These are phyloP conservation scores for Dendrobium nobile DNA, from an alignment of 106 monocot species.

Conservation along the genomic window DNA sequence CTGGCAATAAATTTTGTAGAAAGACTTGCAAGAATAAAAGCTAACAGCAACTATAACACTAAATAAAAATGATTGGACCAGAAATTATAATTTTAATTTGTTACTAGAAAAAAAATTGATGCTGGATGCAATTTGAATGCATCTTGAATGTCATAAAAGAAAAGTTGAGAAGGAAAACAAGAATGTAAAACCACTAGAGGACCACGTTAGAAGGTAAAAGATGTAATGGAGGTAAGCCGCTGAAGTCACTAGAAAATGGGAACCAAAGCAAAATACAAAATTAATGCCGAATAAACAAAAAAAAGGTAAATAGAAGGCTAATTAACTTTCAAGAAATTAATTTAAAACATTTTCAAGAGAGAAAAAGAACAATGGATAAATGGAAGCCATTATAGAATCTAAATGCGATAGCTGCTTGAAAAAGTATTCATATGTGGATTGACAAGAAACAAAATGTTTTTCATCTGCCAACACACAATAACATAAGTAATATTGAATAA, in stretches of 20 bases:
- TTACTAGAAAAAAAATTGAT: not conserved
- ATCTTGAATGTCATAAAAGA: not conserved
- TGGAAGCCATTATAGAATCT: not conserved
- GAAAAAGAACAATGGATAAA: not conserved
- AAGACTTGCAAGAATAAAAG: not conserved
- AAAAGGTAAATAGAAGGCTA: too few relatives aligned
- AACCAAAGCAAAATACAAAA: too few relatives aligned
- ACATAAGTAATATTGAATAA: not conserved
- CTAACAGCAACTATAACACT: not conserved
- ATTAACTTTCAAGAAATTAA: not conserved
- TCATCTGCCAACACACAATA: not conserved
- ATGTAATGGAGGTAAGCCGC: too few relatives aligned
- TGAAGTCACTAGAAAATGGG: too few relatives aligned
- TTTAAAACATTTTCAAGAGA: not conserved
- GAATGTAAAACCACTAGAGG: too few relatives aligned
- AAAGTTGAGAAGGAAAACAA: not conserved
- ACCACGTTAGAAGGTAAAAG: too few relatives aligned
- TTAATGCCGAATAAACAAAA: too few relatives aligned
- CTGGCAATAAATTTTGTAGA: not conserved
- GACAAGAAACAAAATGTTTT: not conserved
- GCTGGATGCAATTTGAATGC: not conserved
- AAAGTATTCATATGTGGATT: not conserved
- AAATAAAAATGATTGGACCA: not conserved
- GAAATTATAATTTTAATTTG: not conserved
- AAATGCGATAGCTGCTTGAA: not conserved